Evolutionary conservation across 208 protist genomes (phyloP).

Genomic region (Trypanosoma vivax): DNA sequence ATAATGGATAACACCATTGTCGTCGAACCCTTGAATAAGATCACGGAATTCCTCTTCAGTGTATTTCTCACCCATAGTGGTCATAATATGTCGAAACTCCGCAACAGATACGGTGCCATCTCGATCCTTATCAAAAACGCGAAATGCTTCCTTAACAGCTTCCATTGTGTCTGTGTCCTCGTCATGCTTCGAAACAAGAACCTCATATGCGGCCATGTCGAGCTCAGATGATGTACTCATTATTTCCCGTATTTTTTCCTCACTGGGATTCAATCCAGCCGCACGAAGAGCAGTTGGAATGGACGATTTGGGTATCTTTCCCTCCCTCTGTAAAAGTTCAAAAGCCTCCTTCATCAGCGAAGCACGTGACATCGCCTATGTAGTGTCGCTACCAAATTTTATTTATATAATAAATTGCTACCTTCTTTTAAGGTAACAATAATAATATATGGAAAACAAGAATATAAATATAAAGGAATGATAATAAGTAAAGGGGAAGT

Average conservation of each 20-base stretch:
- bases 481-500: too few species aligned
- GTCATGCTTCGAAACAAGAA: slow-evolving; percentile 78
- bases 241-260: slow-evolving; percentile 87
- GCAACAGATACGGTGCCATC: slow-evolving; percentile 92
- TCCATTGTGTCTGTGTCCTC: slow-evolving; percentile 90
- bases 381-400: too few species aligned
- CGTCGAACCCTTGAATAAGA: slow-evolving; percentile 88
- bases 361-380: slow-evolving; percentile 60
- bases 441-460: too few species aligned
- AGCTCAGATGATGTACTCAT: slow-evolving; percentile 69
- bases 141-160: slow-evolving; percentile 94
- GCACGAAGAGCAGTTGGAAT: slow-evolving; percentile 81
- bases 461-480: too few species aligned
- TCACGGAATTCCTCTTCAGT: slow-evolving; percentile 92
- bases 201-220: slow-evolving; percentile 79
- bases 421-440: too few species aligned
- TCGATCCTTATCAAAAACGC: slow-evolving; percentile 94
- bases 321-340: slow-evolving; percentile 86
- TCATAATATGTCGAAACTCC: slow-evolving; percentile 97
- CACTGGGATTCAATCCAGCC: slow-evolving; percentile 88
- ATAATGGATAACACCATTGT: slow-evolving; percentile 87
- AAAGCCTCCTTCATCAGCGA: slow-evolving; percentile 86
- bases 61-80: slow-evolving; percentile 95
- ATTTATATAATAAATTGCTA: too few species aligned
- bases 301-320: slow-evolving; percentile 79